Base-by-base conservation (phyloP, 1,284 basidiomycete species). In the Papiliotrema nemorosa region DNA sequence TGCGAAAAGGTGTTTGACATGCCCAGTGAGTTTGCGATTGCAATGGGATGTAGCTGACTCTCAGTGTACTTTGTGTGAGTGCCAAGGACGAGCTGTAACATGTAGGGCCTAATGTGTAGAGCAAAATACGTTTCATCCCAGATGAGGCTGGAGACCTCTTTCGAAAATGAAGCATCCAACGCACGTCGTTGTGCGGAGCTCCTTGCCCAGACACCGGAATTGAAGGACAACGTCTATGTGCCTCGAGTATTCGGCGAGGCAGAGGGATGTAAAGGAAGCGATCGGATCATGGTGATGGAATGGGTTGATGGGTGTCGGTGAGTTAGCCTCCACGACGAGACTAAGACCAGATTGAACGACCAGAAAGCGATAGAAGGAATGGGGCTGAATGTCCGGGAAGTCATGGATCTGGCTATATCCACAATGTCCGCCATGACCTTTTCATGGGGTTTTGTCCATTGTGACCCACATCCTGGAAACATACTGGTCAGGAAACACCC, bases 361-460 rank as follows among this genome's bases (percentile, higher is more conserved):
- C 80, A 81, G 34, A 70, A 64, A 26, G 65, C 70, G 45, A 61
- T 77, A 26, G 70, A 71, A 42, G 63, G 55, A 26, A 74, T 66
- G 73, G 68, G 62, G 5, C 61, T 78, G 37, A 69, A 69, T 7
- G 75, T 83, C 14, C 78, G 81, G 52, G 79, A 82, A 29, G 71
- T 72, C 1, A 75, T 76, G 74, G 73, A 76, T 49, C 60, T 75
- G 9, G 69, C 70, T 2, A 75, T 76, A 37, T 59, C 85, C 49
- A 83, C 83, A 16, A 88, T 89, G 81, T 82, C 88, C 22, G 87
- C 88, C 50, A 79, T 91, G 78, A 90, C 90, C 66, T 94, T 93
- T 69, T 81, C 81, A 53, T 93, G 86, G 86, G 90, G 90, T 5
- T 91, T 85, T 79, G 83, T 89, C 53, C 87, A 87, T 54, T 75